A percentile compares a stretch with the other conserved stretches of the same genome.
These are phyloP conservation scores for Gynostemma pentaphyllum DNA, from an alignment of 306 rosid genomes.

Conservation along the genomic window DNA sequence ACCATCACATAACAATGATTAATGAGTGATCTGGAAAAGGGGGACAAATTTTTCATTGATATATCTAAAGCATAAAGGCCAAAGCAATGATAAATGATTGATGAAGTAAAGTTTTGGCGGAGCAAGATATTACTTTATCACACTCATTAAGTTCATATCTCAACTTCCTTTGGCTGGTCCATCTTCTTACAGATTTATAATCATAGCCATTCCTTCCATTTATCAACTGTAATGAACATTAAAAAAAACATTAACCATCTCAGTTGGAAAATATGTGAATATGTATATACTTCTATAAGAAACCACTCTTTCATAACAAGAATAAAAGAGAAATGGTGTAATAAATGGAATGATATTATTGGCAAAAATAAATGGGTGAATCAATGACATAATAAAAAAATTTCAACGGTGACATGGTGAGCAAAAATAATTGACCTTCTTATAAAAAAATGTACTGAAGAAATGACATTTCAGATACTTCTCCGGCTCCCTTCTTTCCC, in stretches of 20 bases:
- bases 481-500: conserved; percentile 65
- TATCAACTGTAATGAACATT: conserved; percentile 35
- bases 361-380: background rate
- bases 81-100: conserved; percentile 1
- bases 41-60: no score
- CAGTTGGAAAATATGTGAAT: no score
- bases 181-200: conserved; percentile 79
- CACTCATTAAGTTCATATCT: conserved; percentile 73
- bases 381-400: background rate
- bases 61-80: no score
- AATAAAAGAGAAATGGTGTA: background rate
- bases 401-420: background rate
- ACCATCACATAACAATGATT: no score
- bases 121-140: conserved; percentile 52
- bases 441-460: conserved; percentile 48
- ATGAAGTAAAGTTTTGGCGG: conserved; percentile 2
- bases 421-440: conserved; percentile 45
- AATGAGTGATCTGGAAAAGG: no score
- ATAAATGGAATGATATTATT: background rate
- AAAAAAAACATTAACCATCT: no score
- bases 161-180: conserved; percentile 75
- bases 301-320: background rate
- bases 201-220: conserved; percentile 70
- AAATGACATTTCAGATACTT: conserved; percentile 78
- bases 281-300: background rate